phyloP scores from a whole-genome alignment of 768 basidiomycete species.

The Dendrothele bispora region DNA sequence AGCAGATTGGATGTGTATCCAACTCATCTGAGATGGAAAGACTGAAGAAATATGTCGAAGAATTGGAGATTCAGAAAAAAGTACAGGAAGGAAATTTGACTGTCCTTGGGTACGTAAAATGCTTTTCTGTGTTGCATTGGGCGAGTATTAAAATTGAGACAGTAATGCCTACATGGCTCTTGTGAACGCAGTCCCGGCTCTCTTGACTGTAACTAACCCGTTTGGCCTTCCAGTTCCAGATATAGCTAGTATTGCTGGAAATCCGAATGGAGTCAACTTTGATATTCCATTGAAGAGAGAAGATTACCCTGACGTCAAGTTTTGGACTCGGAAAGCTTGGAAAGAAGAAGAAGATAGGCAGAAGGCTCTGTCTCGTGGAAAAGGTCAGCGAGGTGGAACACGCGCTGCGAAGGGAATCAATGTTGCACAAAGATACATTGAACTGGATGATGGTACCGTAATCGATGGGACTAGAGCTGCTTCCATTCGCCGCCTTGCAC shows the following conservation, averaged over 20 bases:
- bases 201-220: not conserved
- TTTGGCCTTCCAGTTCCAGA: not conserved
- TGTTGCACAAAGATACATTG: not conserved
- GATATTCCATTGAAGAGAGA: not conserved
- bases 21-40: not conserved
- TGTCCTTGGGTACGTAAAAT: not conserved
- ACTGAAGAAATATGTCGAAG: not conserved
- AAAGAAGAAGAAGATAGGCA: not conserved
- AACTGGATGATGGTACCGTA: not conserved
- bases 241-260: not conserved
- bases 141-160: not conserved
- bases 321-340: not conserved
- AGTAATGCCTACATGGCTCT: not conserved
- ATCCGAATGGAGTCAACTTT: not conserved
- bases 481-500: not conserved
- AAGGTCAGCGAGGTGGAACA: not conserved
- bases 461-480: not conserved
- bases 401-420: not conserved
- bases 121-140: not conserved
- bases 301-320: not conserved
- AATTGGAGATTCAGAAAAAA: not conserved
- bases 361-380: not conserved
- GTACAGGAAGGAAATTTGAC: not conserved
- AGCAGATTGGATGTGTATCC: not conserved
- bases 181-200: not conserved